Evolutionary conservation across 345 rosid species (phyloP).

Genomic region (Eucalyptus marginata): DNA sequence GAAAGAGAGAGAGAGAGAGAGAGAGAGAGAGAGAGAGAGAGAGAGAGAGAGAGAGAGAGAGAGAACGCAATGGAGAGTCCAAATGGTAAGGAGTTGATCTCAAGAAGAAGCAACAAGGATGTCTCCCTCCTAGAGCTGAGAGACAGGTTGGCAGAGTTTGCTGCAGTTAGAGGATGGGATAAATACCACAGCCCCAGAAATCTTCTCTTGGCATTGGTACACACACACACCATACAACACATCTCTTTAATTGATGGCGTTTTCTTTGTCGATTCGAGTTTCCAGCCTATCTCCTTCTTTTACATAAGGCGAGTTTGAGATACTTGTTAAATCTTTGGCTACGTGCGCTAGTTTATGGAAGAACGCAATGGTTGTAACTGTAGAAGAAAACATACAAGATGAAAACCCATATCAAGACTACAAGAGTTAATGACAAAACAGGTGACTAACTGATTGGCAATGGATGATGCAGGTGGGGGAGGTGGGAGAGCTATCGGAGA

Average conservation of each 20-base stretch:
- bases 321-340: background rate
- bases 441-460: background rate
- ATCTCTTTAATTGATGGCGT: background rate
- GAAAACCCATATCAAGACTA: background rate
- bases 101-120: conserved; percentile 3
- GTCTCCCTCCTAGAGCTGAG: conserved; percentile 34
- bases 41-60: background rate
- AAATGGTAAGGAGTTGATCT: background rate
- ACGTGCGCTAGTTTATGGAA: background rate
- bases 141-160: conserved; percentile 34
- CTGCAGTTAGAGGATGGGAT: conserved; percentile 41
- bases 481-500: conserved; percentile 55
- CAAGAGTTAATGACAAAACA: background rate
- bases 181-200: conserved; percentile 48
- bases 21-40: background rate
- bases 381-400: background rate
- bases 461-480: conserved; percentile 42
- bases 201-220: conserved; percentile 43
- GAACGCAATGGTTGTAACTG: background rate
- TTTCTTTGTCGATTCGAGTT: background rate
- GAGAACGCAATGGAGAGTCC: background rate
- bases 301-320: background rate
- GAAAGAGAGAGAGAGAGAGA: no score
- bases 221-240: background rate
- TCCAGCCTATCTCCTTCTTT: background rate